Evolutionary conservation across 139 green algal genomes (phyloP).

Genomic region (Gonium pectorale): DNA sequence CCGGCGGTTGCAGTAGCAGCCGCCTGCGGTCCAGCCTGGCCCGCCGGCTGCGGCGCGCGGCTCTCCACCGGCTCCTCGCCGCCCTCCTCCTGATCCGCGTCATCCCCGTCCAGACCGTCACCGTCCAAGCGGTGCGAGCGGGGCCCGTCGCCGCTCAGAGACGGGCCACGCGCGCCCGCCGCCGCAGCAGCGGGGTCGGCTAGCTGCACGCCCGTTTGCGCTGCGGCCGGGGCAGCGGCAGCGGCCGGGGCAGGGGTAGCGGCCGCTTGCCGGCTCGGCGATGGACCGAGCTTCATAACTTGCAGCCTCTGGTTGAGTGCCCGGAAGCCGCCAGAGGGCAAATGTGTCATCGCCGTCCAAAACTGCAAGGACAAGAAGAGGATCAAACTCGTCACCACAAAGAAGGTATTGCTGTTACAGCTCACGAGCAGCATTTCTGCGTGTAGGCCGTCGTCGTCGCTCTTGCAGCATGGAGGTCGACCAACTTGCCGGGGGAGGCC

Average conservation of each 20-base stretch:
- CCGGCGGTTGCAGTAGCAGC: too few relatives aligned
- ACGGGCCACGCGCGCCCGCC: neutral
- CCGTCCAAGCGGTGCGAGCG: conserved; percentile 11
- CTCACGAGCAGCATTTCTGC: too few relatives aligned
- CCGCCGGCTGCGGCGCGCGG: neutral
- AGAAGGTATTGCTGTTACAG: too few relatives aligned
- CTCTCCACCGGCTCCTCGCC: neutral
- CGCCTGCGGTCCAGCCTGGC: too few relatives aligned
- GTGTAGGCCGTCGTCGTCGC: too few relatives aligned
- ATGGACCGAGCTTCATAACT: conserved; percentile 27
- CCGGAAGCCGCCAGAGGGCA: conserved; percentile 41
- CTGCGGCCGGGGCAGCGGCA: neutral
- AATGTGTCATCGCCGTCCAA: conserved; percentile 42
- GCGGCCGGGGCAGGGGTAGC: neutral
- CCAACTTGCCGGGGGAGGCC: too few relatives aligned
- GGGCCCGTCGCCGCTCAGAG: neutral
- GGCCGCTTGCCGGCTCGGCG: neutral
- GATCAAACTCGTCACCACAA: too few relatives aligned
- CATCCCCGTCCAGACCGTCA: neutral
- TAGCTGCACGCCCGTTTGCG: neutral
- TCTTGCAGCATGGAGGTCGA: too few relatives aligned
- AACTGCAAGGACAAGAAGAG: conserved; percentile 28
- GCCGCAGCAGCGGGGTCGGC: neutral
- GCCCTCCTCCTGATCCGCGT: neutral
- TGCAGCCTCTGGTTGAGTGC: conserved; percentile 39